phyloP scores from a whole-genome alignment of 257 asterid genomes.

The Plantago major region DNA sequence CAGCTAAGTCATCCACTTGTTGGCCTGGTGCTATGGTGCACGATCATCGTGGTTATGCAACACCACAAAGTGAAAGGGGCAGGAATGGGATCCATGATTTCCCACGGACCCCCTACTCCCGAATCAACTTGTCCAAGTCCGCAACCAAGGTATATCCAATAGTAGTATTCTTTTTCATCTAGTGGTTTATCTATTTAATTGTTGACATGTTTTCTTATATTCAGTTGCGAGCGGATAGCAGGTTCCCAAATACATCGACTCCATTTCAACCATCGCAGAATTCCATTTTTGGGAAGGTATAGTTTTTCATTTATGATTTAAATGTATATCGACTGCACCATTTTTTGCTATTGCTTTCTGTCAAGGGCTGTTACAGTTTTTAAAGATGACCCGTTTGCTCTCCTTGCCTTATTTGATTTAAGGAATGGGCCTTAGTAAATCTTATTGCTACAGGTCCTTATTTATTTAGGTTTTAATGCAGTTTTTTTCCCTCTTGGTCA shows the following conservation, averaged over 20 bases:
- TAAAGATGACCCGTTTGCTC: not conserved
- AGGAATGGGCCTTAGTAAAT: too few species aligned
- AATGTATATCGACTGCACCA: not conserved
- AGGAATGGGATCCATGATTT: slow-evolving; percentile 62
- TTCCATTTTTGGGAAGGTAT: slow-evolving; percentile 56
- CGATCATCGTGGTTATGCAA: slow-evolving; percentile 43
- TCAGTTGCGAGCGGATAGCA: slow-evolving; percentile 51
- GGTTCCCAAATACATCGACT: slow-evolving; percentile 34
- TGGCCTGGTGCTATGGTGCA: slow-evolving; percentile 79
- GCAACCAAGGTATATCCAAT: slow-evolving; percentile 49
- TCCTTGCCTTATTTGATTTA: too few species aligned
- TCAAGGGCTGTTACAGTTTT: not conserved
- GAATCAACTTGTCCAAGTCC: slow-evolving; percentile 57
- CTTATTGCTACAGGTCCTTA: too few species aligned
- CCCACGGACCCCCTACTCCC: slow-evolving; percentile 85
- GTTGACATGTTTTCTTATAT: slow-evolving; percentile 27
- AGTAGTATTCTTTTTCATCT: not conserved
- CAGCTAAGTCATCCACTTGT: slow-evolving; percentile 57
- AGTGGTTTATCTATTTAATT: slow-evolving; percentile 16
- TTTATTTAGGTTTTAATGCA: not conserved
- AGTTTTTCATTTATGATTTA: slow-evolving; percentile 2
- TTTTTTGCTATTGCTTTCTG: not conserved
- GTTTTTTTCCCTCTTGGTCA: not conserved
- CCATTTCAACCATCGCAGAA: slow-evolving; percentile 49
- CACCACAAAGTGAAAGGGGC: slow-evolving; percentile 66